These are phyloP conservation scores for Pyrenochaeta sp. DNA, from an alignment of 2,329 filamentous ascomycete species.

Conservation along the genomic window DNA sequence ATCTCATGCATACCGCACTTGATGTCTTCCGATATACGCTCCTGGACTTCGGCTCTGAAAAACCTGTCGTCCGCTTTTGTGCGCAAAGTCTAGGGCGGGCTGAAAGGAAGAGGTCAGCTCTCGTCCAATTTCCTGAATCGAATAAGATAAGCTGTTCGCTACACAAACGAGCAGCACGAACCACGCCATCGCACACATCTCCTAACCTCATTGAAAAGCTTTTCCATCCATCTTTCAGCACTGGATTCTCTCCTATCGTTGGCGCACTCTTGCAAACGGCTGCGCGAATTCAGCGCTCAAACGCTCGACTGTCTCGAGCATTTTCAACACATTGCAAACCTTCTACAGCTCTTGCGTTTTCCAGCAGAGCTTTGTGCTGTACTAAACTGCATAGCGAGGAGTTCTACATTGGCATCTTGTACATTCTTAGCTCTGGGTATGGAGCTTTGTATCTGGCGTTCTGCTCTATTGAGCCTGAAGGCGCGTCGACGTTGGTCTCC, in stretches of 20 bases:
- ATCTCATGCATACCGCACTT: slow-evolving; percentile 17
- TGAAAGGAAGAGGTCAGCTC: slow-evolving; percentile 14
- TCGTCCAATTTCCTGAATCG: slow-evolving; percentile 11
- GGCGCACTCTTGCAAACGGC: slow-evolving; percentile 11
- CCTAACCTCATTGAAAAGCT: not conserved
- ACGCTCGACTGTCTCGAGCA: not conserved
- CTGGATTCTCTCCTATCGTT: slow-evolving; percentile 2
- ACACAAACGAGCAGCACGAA: slow-evolving; percentile 22
- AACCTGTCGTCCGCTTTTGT: slow-evolving; percentile 1
- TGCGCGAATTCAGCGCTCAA: slow-evolving; percentile 7
- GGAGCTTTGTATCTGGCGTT: slow-evolving; percentile 20
- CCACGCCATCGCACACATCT: slow-evolving; percentile 13
- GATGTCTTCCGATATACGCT: slow-evolving; percentile 7
- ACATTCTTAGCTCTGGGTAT: slow-evolving; percentile 30
- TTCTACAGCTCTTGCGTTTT: slow-evolving; percentile 5
- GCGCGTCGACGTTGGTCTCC: not conserved
- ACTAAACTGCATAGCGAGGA: slow-evolving; percentile 46
- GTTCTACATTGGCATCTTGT: slow-evolving; percentile 29
- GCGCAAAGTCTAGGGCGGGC: slow-evolving; percentile 8
- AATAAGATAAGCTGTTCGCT: slow-evolving; percentile 24
- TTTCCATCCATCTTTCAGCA: not conserved
- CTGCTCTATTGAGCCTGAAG: not conserved
- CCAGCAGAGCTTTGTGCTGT: slow-evolving; percentile 17
- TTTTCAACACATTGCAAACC: not conserved
- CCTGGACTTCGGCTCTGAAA: not conserved